phyloP scores from a whole-genome alignment of 495 filamentous ascomycete species.

The Penicillium angulare region DNA sequence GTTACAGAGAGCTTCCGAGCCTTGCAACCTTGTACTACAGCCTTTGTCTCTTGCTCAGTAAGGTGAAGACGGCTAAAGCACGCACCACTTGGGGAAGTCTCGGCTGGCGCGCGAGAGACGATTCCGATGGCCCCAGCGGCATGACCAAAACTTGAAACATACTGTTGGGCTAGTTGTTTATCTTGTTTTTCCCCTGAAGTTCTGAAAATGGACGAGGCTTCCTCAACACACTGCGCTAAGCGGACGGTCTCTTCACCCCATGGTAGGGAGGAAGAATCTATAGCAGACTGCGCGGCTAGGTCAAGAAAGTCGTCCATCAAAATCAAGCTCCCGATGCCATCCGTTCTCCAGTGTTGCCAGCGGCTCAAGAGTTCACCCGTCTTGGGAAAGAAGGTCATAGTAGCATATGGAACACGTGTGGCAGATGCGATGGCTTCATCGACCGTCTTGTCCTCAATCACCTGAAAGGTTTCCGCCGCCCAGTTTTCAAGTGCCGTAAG shows the following conservation, averaged over 20 bases:
- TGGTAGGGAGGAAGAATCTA: background rate
- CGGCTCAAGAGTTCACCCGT: conserved; percentile 2
- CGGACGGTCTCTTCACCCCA: conserved; percentile 1
- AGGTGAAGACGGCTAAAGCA: conserved; percentile 2
- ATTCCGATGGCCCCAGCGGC: conserved; percentile 3
- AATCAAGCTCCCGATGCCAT: conserved; percentile 2
- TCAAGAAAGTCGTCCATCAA: conserved; percentile 2
- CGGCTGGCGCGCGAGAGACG: background rate
- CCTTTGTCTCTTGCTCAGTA: background rate
- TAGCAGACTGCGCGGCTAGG: background rate
- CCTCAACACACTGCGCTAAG: conserved; percentile 1
- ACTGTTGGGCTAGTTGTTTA: conserved; percentile 1
- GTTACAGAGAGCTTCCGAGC: conserved; percentile 1
- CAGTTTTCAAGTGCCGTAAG: background rate
- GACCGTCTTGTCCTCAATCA: conserved; percentile 1
- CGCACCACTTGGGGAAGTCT: background rate
- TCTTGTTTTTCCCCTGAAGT: conserved; percentile 1
- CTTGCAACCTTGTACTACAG: conserved; percentile 1
- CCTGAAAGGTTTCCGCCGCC: conserved; percentile 2
- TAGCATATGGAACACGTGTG: conserved; percentile 4
- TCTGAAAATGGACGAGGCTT: background rate
- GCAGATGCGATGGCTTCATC: conserved; percentile 2
- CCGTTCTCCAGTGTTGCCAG: conserved; percentile 5
- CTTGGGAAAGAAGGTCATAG: conserved; percentile 1
- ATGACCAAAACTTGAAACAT: conserved; percentile 2